These are phyloP conservation scores for Blastobotrys ciferrii DNA, from an alignment of 1,139 yeast genomes.

Conservation along the genomic window DNA sequence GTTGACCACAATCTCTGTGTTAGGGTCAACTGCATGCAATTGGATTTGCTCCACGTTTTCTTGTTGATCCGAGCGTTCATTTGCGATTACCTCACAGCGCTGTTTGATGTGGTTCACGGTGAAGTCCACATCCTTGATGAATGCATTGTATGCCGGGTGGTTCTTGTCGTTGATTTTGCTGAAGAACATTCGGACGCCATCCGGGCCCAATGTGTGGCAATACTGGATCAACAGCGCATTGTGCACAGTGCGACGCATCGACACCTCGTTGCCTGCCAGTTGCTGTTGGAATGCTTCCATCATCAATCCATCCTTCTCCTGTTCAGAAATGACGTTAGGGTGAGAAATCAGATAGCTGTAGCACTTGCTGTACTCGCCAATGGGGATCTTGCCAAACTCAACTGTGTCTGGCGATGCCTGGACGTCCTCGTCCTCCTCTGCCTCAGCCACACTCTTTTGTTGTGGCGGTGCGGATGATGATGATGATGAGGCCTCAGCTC, in stretches of 20 bases:
- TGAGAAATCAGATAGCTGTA: conserved; percentile 56
- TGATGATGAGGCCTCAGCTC: conserved; percentile 19
- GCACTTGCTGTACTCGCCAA: conserved; percentile 48
- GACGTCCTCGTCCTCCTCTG: conserved; percentile 43
- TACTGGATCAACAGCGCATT: conserved; percentile 83
- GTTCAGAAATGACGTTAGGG: conserved; percentile 69
- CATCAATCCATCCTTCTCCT: conserved; percentile 86
- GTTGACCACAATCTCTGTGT: conserved; percentile 67
- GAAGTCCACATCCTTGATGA: conserved; percentile 66
- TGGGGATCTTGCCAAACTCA: conserved; percentile 58
- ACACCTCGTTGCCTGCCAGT: conserved; percentile 55
- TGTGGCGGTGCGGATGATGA: conserved; percentile 12
- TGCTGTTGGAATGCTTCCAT: conserved; percentile 91
- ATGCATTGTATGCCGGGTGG: conserved; percentile 65
- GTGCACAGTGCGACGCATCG: conserved; percentile 62
- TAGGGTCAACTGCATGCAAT: conserved; percentile 82
- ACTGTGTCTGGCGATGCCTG: conserved; percentile 62
- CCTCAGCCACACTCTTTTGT: conserved; percentile 2
- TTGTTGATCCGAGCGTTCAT: conserved; percentile 42
- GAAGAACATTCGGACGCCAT: conserved; percentile 69
- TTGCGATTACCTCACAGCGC: conserved; percentile 67
- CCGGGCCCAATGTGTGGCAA: conserved; percentile 56
- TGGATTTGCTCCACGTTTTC: conserved; percentile 82
- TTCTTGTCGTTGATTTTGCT: conserved; percentile 55
- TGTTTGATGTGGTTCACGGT: conserved; percentile 69